Evolutionary conservation across 306 rosid species (phyloP), one percentile per base, ranked within the genome.

Genomic region (Trifolium subterraneum): DNA sequence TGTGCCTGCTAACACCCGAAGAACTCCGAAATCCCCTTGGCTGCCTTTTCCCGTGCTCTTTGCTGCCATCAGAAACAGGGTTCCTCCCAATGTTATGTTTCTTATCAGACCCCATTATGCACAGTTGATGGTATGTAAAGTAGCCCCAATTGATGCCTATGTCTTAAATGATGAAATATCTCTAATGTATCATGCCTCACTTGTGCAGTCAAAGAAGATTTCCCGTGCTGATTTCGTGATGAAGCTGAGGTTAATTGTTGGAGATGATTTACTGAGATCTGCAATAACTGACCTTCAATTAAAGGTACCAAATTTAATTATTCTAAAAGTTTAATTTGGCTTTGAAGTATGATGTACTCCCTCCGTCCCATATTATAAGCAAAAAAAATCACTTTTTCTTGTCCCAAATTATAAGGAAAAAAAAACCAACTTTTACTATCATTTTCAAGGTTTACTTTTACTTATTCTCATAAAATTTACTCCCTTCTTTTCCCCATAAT

Each of bases 11-110:
- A 44, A 44, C 50, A 44, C 50, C 38, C 56, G 54, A 69, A 89
- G 69, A 80, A 44, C 72, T 73, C 98, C 96, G 6, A 84, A 70
- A 72, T 93, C 97, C 22, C 93, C 98, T 12, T 91, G 93, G 92
- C 83, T 93, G 88, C 93, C 97, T 76, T 84, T 93, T 73, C 83
- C 93, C 27, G 71, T 80, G 87, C 81, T 93, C 72, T 85, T 93
- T 83, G 82, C 79, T 71, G 94, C 97, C 47, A 87, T 93, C 69
- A 79, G 76, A 58, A 68, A 59, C 22, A 73, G 59, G 78, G 89
- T 91, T 80, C 62, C 88, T 83, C 62, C 88, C 36, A 45, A 68
- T 36, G 65, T 48, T 48, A 85, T 85, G 97, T 81, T 66, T 36
- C 66, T 54, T 35, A 70, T 93, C 75, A 81, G 68, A 41, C 35